These are phyloP conservation scores for Trichoderma sp. DNA, from an alignment of 2,329 filamentous ascomycete genomes.

Conservation along the genomic window DNA sequence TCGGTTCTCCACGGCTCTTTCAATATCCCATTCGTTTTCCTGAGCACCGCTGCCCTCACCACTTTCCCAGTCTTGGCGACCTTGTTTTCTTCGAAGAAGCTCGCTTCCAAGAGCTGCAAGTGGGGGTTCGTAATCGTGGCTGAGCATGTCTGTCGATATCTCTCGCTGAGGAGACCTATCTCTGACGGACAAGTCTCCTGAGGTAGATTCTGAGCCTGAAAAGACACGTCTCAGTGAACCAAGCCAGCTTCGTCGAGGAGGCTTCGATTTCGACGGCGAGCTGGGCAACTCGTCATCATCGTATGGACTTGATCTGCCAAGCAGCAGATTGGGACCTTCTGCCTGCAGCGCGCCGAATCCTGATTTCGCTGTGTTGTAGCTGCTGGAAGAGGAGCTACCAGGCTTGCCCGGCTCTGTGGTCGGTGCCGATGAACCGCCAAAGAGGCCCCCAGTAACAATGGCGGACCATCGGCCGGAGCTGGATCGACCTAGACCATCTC, in stretches of 20 bases:
- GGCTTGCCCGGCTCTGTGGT: conserved; percentile 34
- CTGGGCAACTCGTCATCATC: conserved; percentile 45
- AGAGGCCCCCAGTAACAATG: conserved; percentile 28
- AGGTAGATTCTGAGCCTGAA: conserved; percentile 41
- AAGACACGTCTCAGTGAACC: conserved; percentile 67
- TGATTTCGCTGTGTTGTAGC: conserved; percentile 54
- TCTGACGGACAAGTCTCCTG: conserved; percentile 26
- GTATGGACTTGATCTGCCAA: conserved; percentile 31
- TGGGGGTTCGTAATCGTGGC: conserved; percentile 46
- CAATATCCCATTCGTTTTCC: conserved; percentile 73
- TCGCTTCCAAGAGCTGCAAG: conserved; percentile 47
- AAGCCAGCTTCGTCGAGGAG: conserved; percentile 60
- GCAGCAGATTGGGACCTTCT: conserved; percentile 51
- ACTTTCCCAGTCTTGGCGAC: conserved; percentile 53
- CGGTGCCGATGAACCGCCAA: conserved; percentile 30
- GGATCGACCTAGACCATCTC: conserved; percentile 42
- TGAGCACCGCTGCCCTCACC: conserved; percentile 31
- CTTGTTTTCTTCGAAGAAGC: conserved; percentile 54
- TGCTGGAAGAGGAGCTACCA: conserved; percentile 43
- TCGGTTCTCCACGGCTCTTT: conserved; percentile 66
- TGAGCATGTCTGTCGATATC: conserved; percentile 32
- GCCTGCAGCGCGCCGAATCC: conserved; percentile 52
- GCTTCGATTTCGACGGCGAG: conserved; percentile 58
- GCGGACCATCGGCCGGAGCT: conserved; percentile 36
- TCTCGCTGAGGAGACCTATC: conserved; percentile 34